Evolutionary conservation across 177 flowering plant species (phyloP).

Genomic region (Vitis hybrid): DNA sequence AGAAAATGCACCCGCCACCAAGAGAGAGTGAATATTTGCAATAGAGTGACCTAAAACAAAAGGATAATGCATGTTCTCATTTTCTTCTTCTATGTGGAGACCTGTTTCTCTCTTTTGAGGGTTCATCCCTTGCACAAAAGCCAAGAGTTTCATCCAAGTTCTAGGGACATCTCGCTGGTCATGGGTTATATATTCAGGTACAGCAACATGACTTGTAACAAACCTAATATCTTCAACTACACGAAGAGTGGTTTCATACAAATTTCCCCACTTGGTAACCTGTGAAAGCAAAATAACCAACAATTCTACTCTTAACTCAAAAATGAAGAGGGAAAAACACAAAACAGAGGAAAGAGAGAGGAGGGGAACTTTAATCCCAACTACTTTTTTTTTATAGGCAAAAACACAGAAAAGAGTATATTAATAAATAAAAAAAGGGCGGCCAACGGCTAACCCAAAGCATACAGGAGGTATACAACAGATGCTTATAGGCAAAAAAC

Average conservation of each 20-base stretch:
- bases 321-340: neutral
- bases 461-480: too few species aligned
- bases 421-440: too few species aligned
- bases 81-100: conserved; percentile 81
- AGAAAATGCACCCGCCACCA: conserved; percentile 76
- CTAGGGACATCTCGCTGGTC: conserved; percentile 53
- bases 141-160: conserved; percentile 72
- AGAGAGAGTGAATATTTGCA: conserved; percentile 58
- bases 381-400: too few species aligned
- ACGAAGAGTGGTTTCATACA: conserved; percentile 60
- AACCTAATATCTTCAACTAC: conserved; percentile 76
- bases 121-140: conserved; percentile 89
- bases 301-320: neutral
- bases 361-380: neutral
- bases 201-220: conserved; percentile 79
- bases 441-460: too few species aligned
- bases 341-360: neutral
- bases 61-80: conserved; percentile 60
- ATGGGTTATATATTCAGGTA: conserved; percentile 52
- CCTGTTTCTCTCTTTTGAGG: conserved; percentile 86
- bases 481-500: too few species aligned
- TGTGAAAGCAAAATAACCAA: conserved; percentile 31
- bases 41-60: conserved; percentile 63
- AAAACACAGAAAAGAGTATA: too few species aligned
- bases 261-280: conserved; percentile 61